Evolutionary conservation across 495 filamentous ascomycete species (phyloP).

Genomic region (Bacidia rubella): DNA sequence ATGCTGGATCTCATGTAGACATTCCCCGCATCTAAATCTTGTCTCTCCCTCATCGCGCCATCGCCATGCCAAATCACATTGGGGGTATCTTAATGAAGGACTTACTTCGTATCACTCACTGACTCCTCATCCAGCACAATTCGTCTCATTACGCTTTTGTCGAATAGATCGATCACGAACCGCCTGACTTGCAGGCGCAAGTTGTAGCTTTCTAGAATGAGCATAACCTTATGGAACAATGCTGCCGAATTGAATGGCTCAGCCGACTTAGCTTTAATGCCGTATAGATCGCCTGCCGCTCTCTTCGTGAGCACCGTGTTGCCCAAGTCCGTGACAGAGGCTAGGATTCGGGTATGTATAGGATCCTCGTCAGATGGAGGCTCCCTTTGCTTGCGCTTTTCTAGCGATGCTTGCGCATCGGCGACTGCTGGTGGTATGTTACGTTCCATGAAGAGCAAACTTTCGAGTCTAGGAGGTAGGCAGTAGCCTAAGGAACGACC

Average conservation of each 20-base stretch:
- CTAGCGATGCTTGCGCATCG: too few relatives aligned
- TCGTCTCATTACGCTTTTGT: conserved; percentile 68
- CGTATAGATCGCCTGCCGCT: conserved; percentile 57
- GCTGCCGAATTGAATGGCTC: conserved; percentile 58
- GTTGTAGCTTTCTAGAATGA: conserved; percentile 76
- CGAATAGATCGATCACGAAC: conserved; percentile 86
- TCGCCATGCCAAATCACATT: background rate
- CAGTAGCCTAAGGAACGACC: conserved; percentile 78
- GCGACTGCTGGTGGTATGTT: conserved; percentile 28
- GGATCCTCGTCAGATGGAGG: conserved; percentile 41
- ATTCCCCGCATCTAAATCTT: too few relatives aligned
- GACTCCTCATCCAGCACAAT: conserved; percentile 57
- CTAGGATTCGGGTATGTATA: conserved; percentile 58
- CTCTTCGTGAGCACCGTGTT: conserved; percentile 78
- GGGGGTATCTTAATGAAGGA: background rate
- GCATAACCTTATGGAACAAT: conserved; percentile 74
- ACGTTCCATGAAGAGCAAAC: conserved; percentile 48
- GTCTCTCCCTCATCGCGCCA: background rate
- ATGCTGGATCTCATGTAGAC: too few relatives aligned
- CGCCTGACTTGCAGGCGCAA: conserved; percentile 73
- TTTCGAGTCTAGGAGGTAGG: conserved; percentile 63
- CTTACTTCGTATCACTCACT: conserved; percentile 12
- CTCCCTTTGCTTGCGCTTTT: too few relatives aligned
- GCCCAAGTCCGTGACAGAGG: conserved; percentile 70
- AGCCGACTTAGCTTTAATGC: conserved; percentile 52